Evolutionary conservation across 1,284 basidiomycete species (phyloP), one percentile per base, ranked within the genome.

Genomic region (Laetiporus sulphureus): DNA sequence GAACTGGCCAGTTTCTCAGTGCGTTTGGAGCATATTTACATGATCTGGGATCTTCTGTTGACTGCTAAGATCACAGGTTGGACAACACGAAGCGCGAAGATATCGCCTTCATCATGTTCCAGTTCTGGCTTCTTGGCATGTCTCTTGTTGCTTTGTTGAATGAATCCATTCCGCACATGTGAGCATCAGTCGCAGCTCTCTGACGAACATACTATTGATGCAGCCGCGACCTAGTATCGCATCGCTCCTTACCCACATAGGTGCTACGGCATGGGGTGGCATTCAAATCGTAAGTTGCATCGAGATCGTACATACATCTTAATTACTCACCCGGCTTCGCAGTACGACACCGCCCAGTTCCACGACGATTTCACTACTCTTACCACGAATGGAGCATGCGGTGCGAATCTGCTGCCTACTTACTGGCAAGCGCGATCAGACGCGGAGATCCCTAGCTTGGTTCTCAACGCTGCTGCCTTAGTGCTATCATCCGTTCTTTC

Each of bases 111-210:
- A 79, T 88, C 37, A 70, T 71, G 8, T 90, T 88, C 65, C 83
- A 88, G 51, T 64, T 85, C 43, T 89, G 86, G 86, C 76, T 87
- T 1, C 64, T 89, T 18, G 83, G 81, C 27, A 83, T 89, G 79
- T 87, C 84, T 3, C 51, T 83, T 30, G 80, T 86, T 34, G 86
- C 85, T 4, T 62, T 89, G 35, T 60, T 87, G 40, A 87, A 89
- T 56, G 85, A 89, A 61, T 88, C 85, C 1, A 83, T 88, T 41
- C 85, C 85, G 4, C 86, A 90, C 50, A 79, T 80, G 66, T 71
- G 55, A 45, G 72, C 8, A 27, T 51, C n/a, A 13, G 23, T n/a
- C n/a, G 16, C 15, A 5, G 15, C 15, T 10, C 27, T 22, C 38
- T 43, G 10, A 35, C 7, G n/a, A 7, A 18, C 6, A 10, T 13